Conservation (phyloP, 805 yeast genomes). For the Suhomyces prunicola region DNA sequence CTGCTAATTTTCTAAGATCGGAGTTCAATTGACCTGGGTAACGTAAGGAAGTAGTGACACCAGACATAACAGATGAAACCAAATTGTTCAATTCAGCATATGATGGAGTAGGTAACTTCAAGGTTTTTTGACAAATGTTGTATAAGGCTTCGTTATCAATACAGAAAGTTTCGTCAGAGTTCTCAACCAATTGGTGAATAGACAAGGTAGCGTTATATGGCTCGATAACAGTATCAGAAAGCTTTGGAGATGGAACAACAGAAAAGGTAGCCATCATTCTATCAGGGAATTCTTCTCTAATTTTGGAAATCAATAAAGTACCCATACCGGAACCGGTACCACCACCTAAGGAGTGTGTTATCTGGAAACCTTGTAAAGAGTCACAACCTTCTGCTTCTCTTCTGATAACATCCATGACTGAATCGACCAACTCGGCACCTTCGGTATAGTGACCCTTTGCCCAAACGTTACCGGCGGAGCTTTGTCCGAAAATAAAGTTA, state of each 20-base stretch:
- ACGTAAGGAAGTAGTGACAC: conserved; percentile 90
- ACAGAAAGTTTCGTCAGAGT: conserved; percentile 91
- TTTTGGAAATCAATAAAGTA: conserved; percentile 76
- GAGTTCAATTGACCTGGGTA: conserved; percentile 95
- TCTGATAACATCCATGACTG: conserved; percentile 84
- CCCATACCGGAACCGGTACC: conserved; percentile 99
- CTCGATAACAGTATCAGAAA: conserved; percentile 90
- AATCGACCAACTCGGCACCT: conserved; percentile 91
- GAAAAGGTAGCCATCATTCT: conserved; percentile 96
- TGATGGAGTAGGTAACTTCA: conserved; percentile 75
- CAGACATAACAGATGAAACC: conserved; percentile 90
- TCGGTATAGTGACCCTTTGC: conserved; percentile 97
- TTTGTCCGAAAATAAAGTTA: conserved; percentile 83
- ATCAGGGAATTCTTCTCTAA: conserved; percentile 91
- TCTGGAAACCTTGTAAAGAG: conserved; percentile 92
- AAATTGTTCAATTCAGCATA: conserved; percentile 76
- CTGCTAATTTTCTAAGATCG: conserved; percentile 89
- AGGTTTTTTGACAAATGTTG: conserved; percentile 82
- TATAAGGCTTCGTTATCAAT: conserved; percentile 92
- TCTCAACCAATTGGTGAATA: conserved; percentile 86
- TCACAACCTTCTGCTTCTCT: conserved; percentile 94
- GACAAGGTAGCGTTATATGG: conserved; percentile 93
- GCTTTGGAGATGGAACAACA: conserved; percentile 88
- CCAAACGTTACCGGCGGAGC: conserved; percentile 96
- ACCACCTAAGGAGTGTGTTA: conserved; percentile 57